Evolutionary conservation across 2,329 filamentous ascomycete genomes (phyloP), one percentile per base, ranked within the genome.

Genomic region (Canariomyces notabilis): DNA sequence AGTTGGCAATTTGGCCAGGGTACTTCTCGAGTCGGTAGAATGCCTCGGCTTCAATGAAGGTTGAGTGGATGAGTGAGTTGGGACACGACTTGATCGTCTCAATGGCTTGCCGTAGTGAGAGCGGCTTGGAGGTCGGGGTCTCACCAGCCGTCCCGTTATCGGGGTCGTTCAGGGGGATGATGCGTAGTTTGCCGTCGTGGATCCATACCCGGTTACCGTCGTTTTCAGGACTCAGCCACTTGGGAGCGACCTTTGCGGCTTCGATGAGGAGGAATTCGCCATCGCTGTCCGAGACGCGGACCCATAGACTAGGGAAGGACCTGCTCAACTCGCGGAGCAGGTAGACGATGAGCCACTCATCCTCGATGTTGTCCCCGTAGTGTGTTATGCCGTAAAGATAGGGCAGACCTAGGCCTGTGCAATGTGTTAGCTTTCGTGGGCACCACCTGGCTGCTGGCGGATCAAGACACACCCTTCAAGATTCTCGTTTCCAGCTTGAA

Each of bases 261-360:
- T 98, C 93, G 46, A 96, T 85, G 15, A 98, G 80, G 40, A 98
- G 76, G 59, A 98, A 98, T 62, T 98, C 90, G 57, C 94, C 94
- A 67, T 97, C 93, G 39, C 82, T 85, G 64, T 98, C 93, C 49
- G 79, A 82, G 4, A 95, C 76, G 39, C 87, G 82, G 37, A 89
- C 78, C 90, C 91, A 98, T 6, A 89, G 72, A 49, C 85, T 75
- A 4, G 80, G 72, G 58, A 87, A 87, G 31, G 77, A 74, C 56
- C 76, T 85, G 57, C 84, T 90, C 57, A 97, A 69, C 66, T 95
- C 85, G 36, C 87, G 81, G 22, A 98, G 73, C 5, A 97, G 70
- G 67, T 90, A 95, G 16, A 97, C 90, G 49, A 97, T 83, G 5
- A 97, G 77, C 94, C 93, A 98, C 70, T 98, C 94, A 59, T 98